phyloP scores from a whole-genome alignment of 805 yeast species.

The Starmerella vaccinii region DNA sequence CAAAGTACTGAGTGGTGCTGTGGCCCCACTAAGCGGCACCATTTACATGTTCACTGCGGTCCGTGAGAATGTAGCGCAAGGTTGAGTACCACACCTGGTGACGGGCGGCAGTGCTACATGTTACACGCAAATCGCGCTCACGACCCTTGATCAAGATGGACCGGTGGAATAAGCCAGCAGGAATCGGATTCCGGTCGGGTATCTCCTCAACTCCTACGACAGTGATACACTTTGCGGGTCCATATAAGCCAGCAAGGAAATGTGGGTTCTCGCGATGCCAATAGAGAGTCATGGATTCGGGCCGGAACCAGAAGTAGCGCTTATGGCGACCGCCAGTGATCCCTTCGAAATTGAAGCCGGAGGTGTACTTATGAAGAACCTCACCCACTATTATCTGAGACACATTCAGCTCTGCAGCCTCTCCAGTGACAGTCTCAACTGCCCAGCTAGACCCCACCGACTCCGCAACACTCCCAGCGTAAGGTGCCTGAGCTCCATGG shows the following conservation, averaged over 20 bases:
- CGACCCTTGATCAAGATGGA: constrained; percentile 67
- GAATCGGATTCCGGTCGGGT: constrained; percentile 57
- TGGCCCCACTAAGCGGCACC: neutral
- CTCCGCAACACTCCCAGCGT: neutral
- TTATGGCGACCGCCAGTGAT: constrained; percentile 76
- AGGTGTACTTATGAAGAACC: constrained; percentile 71
- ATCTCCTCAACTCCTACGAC: constrained; percentile 70
- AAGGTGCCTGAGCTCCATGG: neutral
- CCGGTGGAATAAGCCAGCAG: constrained; percentile 80
- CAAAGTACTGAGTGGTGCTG: neutral
- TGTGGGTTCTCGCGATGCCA: constrained; percentile 83
- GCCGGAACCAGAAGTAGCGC: constrained; percentile 93
- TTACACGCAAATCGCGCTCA: constrained; percentile 57
- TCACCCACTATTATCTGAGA: constrained; percentile 94
- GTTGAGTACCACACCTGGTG: constrained; percentile 90
- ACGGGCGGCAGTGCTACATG: constrained; percentile 78
- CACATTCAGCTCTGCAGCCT: constrained; percentile 45
- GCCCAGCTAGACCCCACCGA: constrained; percentile 10
- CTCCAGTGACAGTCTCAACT: constrained; percentile 35
- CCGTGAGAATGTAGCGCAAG: constrained; percentile 34
- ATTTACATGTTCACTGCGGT: neutral
- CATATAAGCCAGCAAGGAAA: constrained; percentile 44
- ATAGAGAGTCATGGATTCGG: constrained; percentile 78
- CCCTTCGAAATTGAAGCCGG: constrained; percentile 53
- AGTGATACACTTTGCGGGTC: constrained; percentile 67